These are phyloP conservation scores for Paraleonurus japonicus DNA, from an alignment of 257 asterid species.

Conservation along the genomic window DNA sequence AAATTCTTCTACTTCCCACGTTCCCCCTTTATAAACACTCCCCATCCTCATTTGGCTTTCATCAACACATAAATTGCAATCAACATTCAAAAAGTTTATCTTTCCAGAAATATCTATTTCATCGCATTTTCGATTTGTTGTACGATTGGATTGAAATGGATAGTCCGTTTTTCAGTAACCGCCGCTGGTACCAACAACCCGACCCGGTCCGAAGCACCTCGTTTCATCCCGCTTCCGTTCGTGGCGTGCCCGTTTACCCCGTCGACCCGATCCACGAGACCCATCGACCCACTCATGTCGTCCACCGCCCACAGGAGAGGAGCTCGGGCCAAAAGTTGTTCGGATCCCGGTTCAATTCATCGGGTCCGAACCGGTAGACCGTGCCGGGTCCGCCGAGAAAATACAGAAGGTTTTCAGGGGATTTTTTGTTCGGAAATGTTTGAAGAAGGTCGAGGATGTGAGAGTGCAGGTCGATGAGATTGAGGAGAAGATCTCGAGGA, in stretches of 20 bases:
- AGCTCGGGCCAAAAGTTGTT: slow-evolving; percentile 40
- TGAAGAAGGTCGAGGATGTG: slow-evolving; percentile 51
- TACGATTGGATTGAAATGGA: too few relatives aligned
- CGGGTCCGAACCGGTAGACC: slow-evolving; percentile 35
- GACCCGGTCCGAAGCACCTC: slow-evolving; percentile 10
- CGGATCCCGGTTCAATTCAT: slow-evolving; percentile 64
- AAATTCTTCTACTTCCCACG: too few relatives aligned
- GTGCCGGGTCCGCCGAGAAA: slow-evolving; percentile 48
- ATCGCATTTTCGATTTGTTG: too few relatives aligned
- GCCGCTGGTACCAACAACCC: slow-evolving; percentile 36
- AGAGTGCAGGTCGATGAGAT: slow-evolving; percentile 57
- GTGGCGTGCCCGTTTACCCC: slow-evolving; percentile 30
- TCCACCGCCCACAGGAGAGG: neutral
- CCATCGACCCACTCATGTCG: neutral
- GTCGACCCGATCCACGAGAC: slow-evolving; percentile 24
- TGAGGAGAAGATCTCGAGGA: slow-evolving; percentile 38
- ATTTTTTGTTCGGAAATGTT: slow-evolving; percentile 51
- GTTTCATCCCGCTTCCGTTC: neutral
- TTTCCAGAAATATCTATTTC: too few relatives aligned
- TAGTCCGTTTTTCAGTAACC: slow-evolving; percentile 38
- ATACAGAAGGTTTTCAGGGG: slow-evolving; percentile 85
- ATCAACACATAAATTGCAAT: too few relatives aligned
- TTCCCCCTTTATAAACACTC: too few relatives aligned
- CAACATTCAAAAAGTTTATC: too few relatives aligned
- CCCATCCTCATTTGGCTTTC: too few relatives aligned